Percentiles rank a stretch among this genome's conserved stretches.
These are phyloP conservation scores for Chamaecyparis obtusa DNA, from an alignment of 75 land plant species.

Conservation along the genomic window DNA sequence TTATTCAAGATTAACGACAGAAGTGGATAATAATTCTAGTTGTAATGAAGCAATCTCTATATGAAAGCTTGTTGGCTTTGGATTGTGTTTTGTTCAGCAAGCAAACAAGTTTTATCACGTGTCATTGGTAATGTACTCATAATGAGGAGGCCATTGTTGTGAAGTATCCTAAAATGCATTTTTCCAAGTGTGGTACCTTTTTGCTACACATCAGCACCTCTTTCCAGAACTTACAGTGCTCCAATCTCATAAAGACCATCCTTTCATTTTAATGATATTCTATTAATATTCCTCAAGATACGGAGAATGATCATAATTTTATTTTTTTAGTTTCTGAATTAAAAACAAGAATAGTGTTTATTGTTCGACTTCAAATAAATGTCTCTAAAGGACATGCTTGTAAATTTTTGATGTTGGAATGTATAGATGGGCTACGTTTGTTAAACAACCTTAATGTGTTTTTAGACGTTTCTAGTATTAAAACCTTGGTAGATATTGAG, in stretches of 20 bases:
- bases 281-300: background rate
- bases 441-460: no score
- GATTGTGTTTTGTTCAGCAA: background rate
- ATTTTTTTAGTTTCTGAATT: background rate
- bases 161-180: background rate
- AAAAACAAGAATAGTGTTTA: no score
- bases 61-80: constrained; percentile 5
- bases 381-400: no score
- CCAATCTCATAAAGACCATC: background rate
- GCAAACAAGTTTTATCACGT: background rate
- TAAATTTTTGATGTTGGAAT: no score
- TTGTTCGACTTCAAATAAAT: no score
- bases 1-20: constrained; percentile 6
- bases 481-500: no score
- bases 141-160: background rate
- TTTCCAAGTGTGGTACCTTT: background rate
- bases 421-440: no score
- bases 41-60: background rate
- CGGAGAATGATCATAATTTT: background rate
- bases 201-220: no score
- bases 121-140: background rate
- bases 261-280: background rate
- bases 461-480: no score
- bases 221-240: background rate
- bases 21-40: background rate